Conservation (phyloP, 176 grass and related monocot genomes). For the Ananas comosus region DNA sequence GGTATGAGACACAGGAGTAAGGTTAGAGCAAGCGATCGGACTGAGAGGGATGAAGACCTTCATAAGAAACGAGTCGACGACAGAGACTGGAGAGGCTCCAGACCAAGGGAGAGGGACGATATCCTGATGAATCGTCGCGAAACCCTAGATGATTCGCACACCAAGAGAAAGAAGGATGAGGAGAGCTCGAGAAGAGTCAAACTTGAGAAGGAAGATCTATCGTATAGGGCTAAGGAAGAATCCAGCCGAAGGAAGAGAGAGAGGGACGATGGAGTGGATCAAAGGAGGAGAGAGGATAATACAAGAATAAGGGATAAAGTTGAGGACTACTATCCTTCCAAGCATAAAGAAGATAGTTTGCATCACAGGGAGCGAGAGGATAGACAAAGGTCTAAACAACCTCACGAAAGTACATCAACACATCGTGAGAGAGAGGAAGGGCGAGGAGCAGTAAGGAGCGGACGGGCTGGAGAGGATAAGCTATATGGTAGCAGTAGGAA, state of each 20-base stretch:
- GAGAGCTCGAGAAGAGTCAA: constrained; percentile 65
- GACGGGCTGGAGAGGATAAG: constrained; percentile 46
- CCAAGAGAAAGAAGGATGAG: constrained; percentile 79
- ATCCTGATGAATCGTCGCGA: constrained; percentile 40
- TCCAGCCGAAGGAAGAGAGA: constrained; percentile 67
- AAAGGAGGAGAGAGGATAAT: constrained; percentile 57
- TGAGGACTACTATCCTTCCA: constrained; percentile 44
- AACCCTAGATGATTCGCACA: constrained; percentile 52
- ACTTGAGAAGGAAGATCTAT: constrained; percentile 48
- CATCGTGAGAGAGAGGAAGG: constrained; percentile 64
- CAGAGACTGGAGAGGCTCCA: constrained; percentile 57
- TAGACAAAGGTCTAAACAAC: constrained; percentile 62
- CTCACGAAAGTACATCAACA: constrained; percentile 36
- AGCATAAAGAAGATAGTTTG: constrained; percentile 54
- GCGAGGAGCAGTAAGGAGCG: constrained; percentile 43
- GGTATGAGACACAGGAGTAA: constrained; percentile 50
- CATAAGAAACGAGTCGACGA: constrained; percentile 70
- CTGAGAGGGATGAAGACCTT: constrained; percentile 60
- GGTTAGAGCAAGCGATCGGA: constrained; percentile 45
- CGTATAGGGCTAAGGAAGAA: constrained; percentile 62
- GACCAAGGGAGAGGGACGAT: constrained; percentile 59
- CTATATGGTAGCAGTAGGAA: constrained; percentile 33
- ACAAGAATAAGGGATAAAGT: constrained; percentile 50
- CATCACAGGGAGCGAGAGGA: constrained; percentile 76
- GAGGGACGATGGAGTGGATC: constrained; percentile 54